Conservation (phyloP, 1,139 yeast genomes). For the Magnusiomyces ingens region DNA sequence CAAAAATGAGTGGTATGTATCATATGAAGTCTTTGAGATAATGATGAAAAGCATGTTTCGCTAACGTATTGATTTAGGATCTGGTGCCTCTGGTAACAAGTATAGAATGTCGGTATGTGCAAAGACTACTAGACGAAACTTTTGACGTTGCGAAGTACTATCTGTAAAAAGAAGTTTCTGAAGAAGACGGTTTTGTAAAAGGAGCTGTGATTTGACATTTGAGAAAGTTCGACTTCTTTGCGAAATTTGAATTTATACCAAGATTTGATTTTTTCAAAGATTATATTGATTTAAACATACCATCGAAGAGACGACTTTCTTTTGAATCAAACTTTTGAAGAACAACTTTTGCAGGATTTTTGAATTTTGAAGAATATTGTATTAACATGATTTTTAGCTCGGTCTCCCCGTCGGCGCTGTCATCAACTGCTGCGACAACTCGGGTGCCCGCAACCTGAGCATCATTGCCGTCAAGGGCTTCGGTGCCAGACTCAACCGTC, state of each 20-base stretch:
- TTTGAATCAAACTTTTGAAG: not conserved
- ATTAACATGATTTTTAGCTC: constrained; percentile 40
- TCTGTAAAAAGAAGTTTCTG: not conserved
- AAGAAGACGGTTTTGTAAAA: not conserved
- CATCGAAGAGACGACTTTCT: not conserved
- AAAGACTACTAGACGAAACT: not conserved
- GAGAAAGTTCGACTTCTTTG: not conserved
- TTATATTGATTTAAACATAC: not conserved
- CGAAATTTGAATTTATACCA: not conserved
- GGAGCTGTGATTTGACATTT: constrained; percentile 1
- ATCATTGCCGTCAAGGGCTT: constrained; percentile 97
- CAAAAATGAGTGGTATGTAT: constrained; percentile 8
- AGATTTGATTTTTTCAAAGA: constrained; percentile 6
- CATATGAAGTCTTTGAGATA: not conserved
- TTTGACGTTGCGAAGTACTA: not conserved
- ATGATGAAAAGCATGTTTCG: not conserved
- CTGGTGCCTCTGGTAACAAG: constrained; percentile 98
- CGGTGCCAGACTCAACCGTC: constrained; percentile 99
- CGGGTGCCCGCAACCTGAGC: constrained; percentile 99
- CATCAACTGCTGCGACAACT: constrained; percentile 99
- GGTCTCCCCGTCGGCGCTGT: constrained; percentile 99
- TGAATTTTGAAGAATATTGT: not conserved
- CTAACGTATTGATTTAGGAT: constrained; percentile 15
- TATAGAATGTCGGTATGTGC: constrained; percentile 97
- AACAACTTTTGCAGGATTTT: not conserved